Percentiles rank a stretch among this genome's conserved stretches.
Conservation (phyloP, 495 filamentous ascomycete species). For the Penicillium ochrochloron region DNA sequence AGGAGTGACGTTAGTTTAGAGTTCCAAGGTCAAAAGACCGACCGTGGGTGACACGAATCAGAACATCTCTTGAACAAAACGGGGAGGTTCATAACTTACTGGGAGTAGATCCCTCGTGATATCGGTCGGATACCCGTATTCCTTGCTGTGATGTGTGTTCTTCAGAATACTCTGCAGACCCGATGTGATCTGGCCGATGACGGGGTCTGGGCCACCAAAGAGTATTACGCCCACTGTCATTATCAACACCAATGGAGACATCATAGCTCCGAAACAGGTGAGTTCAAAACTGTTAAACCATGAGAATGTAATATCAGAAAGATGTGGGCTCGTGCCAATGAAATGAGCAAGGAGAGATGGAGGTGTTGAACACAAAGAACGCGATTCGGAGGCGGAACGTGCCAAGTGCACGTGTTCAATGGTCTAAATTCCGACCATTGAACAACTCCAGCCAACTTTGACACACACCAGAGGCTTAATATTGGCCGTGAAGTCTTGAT, state of each 20-base stretch:
- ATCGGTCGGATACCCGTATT: constrained; percentile 53
- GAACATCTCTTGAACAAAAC: neutral
- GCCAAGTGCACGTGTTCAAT: constrained; percentile 12
- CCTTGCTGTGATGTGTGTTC: constrained; percentile 48
- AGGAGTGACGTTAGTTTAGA: constrained; percentile 24
- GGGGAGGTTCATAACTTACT: constrained; percentile 31
- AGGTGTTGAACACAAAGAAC: no score
- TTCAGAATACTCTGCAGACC: constrained; percentile 47
- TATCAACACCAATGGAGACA: constrained; percentile 24
- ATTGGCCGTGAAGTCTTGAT: neutral
- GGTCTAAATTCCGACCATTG: constrained; percentile 1
- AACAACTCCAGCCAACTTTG: neutral
- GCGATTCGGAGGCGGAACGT: constrained; percentile 9
- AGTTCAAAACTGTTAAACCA: neutral
- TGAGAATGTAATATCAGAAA: neutral
- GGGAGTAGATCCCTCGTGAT: constrained; percentile 50
- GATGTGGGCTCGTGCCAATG: neutral
- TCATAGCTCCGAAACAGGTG: constrained; percentile 8
- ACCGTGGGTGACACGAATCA: neutral
- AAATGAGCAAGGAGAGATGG: neutral
- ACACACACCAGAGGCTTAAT: neutral
- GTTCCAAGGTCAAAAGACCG: constrained; percentile 2
- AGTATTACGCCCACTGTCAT: constrained; percentile 31
- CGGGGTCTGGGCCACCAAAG: constrained; percentile 32
- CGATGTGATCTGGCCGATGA: constrained; percentile 33